Evolutionary conservation across 2,329 filamentous ascomycete genomes (phyloP), one percentile per base, ranked within the genome.

Genomic region (Penicillium sp.): DNA sequence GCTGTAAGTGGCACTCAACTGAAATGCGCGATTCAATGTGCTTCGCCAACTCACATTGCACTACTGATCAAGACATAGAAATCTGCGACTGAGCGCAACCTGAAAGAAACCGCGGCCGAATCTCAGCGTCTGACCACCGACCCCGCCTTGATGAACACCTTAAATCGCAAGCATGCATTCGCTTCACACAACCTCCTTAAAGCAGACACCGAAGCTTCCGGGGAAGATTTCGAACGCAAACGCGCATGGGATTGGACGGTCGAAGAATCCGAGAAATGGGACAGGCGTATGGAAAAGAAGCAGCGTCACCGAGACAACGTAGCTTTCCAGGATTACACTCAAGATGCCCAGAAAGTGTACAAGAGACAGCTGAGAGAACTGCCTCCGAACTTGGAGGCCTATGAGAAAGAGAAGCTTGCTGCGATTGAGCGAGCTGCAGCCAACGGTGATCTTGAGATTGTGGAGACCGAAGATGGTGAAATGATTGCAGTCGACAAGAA

Each of bases 181-280:
- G 92, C 93, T 16, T 84, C 87, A 5, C 89, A 96, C 69, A 99
- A 97, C 66, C 82, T 99, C 0, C 80, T 96, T 36, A 95, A 95
- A 75, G 89, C 90, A 3, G 90, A 96, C 63, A 85, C 90, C 1
- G 88, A 91, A 68, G 89, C 88, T 14, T 77, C 80, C 0, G 90
- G 90, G 29, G 89, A 88, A 47, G 93, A 97, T 70, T 99, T 97
- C 65, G 93, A 99, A 77, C 88, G 93, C 59, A 96, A 97, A 74
- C 85, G 93, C 34, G 93, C 93, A 1, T 99, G 93, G 93, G 93
- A 97, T 74, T 99, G 93, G 88, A 99, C 93, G 0, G 77, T 92
- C 6, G 93, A 99, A 57, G 93, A 99, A 73, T 88, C 84, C 60
- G 93, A 96, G 74, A 83, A 81, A 59, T 99, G 93, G 93, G 93